Evolutionary conservation across 257 asterid species (phyloP).

Genomic region (Solanum corneliomulleri): DNA sequence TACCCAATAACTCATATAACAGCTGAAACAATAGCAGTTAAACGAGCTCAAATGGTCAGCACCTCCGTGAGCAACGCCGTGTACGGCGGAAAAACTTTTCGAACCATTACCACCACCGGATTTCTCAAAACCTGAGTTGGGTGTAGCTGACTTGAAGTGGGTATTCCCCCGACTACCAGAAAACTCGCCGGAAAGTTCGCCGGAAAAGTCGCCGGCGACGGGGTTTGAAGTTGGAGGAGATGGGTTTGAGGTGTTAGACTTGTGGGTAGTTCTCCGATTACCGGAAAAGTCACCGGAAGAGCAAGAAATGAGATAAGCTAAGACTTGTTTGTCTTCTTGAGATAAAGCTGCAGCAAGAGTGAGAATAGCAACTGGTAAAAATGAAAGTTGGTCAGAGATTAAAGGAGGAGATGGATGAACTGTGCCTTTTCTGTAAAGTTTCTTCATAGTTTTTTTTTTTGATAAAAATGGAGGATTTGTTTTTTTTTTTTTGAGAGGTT

Average conservation of each 20-base stretch:
- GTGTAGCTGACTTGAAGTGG: background rate
- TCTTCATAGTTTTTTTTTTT: slow-evolving; percentile 31
- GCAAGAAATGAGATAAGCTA: slow-evolving; percentile 61
- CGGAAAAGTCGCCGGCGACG: background rate
- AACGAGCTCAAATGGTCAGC: slow-evolving; percentile 46
- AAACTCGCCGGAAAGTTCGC: background rate
- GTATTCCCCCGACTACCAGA: background rate
- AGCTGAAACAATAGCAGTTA: slow-evolving; percentile 59
- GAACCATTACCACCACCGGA: background rate
- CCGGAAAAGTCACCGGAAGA: slow-evolving; percentile 10
- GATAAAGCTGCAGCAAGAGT: slow-evolving; percentile 42
- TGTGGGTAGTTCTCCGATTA: background rate
- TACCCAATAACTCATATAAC: slow-evolving; percentile 65
- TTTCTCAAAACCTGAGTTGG: background rate
- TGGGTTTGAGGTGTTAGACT: background rate
- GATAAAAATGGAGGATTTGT: background rate
- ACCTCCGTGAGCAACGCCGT: background rate
- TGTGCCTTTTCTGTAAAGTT: slow-evolving; percentile 44
- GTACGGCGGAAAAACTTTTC: slow-evolving; percentile 13
- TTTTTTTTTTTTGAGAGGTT: background rate
- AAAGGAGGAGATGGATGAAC: slow-evolving; percentile 59
- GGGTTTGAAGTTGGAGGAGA: background rate
- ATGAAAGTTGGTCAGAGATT: slow-evolving; percentile 51
- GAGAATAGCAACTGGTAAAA: slow-evolving; percentile 49
- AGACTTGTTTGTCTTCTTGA: slow-evolving; percentile 39